Percentiles rank a stretch among this genome's conserved stretches.
These are phyloP conservation scores for Picea glauca DNA, from an alignment of 75 land plant species.

Conservation along the genomic window DNA sequence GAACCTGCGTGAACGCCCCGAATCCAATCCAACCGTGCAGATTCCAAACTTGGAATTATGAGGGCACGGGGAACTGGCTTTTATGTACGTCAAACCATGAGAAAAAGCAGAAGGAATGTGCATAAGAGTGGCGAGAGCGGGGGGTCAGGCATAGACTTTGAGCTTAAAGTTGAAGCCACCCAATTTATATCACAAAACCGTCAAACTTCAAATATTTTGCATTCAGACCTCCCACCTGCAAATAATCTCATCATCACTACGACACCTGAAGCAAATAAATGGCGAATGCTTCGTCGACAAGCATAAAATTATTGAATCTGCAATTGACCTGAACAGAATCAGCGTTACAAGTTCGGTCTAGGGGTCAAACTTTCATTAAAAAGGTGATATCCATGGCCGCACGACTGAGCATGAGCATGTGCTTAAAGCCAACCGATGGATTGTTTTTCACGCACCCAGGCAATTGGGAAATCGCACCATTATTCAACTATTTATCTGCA, in stretches of 20 bases:
- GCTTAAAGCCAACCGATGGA: not conserved
- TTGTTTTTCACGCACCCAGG: too few species aligned
- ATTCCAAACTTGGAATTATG: too few species aligned
- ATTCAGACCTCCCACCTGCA: not conserved
- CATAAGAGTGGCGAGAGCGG: conserved; percentile 3
- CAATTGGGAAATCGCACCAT: too few species aligned
- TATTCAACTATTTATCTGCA: too few species aligned
- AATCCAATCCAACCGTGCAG: too few species aligned
- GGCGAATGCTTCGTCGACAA: not conserved
- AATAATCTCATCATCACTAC: not conserved
- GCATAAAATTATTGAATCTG: not conserved
- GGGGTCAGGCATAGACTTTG: conserved; percentile 7
- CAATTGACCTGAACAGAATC: not conserved
- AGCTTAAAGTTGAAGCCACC: not conserved
- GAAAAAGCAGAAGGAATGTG: not conserved
- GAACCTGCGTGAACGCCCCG: not conserved
- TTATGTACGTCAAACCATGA: too few species aligned
- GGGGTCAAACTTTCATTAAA: not conserved
- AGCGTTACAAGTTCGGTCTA: not conserved
- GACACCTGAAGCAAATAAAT: too few species aligned
- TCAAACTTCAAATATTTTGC: too few species aligned
- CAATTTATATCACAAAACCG: not conserved
- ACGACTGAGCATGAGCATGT: not conserved
- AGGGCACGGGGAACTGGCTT: too few species aligned
- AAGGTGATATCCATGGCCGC: not conserved